Percentiles rank a stretch among this genome's conserved stretches.
These are phyloP conservation scores for Coemansia sp. DNA, from an alignment of 192 early-diverging fungal genomes.

Conservation along the genomic window DNA sequence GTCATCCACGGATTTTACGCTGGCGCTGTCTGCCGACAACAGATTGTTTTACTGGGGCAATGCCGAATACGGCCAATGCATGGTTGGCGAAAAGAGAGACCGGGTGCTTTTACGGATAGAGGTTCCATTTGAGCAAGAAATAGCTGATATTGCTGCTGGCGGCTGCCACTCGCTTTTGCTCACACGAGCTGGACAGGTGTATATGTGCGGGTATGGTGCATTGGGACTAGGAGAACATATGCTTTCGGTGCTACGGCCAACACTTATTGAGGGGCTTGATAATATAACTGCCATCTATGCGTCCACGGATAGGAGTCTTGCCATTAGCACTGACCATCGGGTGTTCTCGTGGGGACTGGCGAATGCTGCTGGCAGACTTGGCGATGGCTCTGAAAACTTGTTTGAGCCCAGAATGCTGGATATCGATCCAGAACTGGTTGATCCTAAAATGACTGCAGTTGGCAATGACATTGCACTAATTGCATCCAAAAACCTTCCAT, in stretches of 20 bases:
- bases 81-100: conserved; percentile 47
- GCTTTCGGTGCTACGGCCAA: conserved; percentile 53
- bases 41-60: conserved; percentile 73
- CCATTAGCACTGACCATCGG: conserved; percentile 13
- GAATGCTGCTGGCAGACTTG: conserved; percentile 36
- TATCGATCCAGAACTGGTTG: conserved; percentile 7
- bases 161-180: conserved; percentile 63
- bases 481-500: not conserved
- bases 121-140: conserved; percentile 40
- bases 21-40: conserved; percentile 55
- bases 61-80: conserved; percentile 72
- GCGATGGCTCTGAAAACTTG: conserved; percentile 14
- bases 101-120: conserved; percentile 60
- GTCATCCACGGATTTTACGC: conserved; percentile 66
- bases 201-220: conserved; percentile 67
- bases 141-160: conserved; percentile 62
- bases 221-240: conserved; percentile 55
- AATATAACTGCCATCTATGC: conserved; percentile 54
- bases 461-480: conserved; percentile 48
- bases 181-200: conserved; percentile 57
- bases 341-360: conserved; percentile 49
- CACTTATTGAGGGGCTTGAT: conserved; percentile 33
- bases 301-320: conserved; percentile 56
- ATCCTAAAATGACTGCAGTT: conserved; percentile 26
- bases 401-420: conserved; percentile 18